These are phyloP conservation scores for Umbelopsis sp. DNA, from an alignment of 192 early-diverging fungal genomes.

Conservation along the genomic window DNA sequence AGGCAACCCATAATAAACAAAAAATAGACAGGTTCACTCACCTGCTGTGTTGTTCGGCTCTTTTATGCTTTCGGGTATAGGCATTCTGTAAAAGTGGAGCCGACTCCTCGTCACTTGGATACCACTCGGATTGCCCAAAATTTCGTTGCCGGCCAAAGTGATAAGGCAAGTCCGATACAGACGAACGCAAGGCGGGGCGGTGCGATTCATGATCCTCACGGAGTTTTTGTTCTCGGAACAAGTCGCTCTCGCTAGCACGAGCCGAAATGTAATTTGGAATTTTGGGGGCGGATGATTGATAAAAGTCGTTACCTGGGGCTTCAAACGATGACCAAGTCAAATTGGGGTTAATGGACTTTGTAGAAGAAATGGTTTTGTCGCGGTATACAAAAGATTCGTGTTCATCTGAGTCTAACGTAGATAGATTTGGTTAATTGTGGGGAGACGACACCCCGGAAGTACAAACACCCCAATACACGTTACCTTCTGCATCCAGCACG, in stretches of 20 bases:
- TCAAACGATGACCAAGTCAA: constrained; percentile 28
- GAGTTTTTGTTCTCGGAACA: constrained; percentile 7
- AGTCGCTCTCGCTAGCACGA: constrained; percentile 6
- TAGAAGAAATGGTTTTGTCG: constrained; percentile 27
- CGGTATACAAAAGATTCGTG: constrained; percentile 38
- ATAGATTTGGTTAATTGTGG: not conserved
- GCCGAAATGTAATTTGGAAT: constrained; percentile 10
- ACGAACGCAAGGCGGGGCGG: constrained; percentile 33
- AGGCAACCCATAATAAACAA: too few relatives aligned
- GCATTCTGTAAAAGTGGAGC: constrained; percentile 20
- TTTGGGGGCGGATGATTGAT: not conserved
- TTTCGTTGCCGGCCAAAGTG: constrained; percentile 22
- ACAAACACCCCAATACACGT: not conserved
- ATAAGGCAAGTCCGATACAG: constrained; percentile 30
- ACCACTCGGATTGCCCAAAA: constrained; percentile 26
- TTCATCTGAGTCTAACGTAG: constrained; percentile 40
- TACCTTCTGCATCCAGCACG: constrained; percentile 42
- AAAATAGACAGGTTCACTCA: not conserved
- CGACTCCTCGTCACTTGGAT: constrained; percentile 35
- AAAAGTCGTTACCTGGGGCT: constrained; percentile 16
- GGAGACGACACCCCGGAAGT: not conserved
- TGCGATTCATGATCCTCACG: constrained; percentile 16
- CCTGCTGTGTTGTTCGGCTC: constrained; percentile 18
- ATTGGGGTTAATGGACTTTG: constrained; percentile 14
- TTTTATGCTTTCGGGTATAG: constrained; percentile 24